A percentile compares a stretch with the other conserved stretches of the same genome.
These are phyloP conservation scores for Cladosporium sp. DNA, from an alignment of 2,329 filamentous ascomycete genomes.

Conservation along the genomic window DNA sequence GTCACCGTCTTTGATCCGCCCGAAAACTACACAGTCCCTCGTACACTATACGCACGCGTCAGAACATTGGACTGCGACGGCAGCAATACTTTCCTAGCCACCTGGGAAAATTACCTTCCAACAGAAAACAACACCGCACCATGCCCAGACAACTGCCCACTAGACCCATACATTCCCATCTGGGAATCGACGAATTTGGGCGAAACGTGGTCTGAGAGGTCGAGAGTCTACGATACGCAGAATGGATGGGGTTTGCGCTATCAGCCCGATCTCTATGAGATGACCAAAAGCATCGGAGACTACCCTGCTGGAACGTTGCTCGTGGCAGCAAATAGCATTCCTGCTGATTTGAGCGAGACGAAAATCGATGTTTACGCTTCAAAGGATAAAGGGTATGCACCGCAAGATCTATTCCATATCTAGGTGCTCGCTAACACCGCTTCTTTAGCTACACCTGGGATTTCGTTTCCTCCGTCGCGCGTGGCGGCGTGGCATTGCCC, in stretches of 20 bases:
- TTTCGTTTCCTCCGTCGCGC: conserved; percentile 62
- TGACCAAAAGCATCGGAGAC: conserved; percentile 53
- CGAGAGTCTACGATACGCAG: conserved; percentile 58
- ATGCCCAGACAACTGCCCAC: conserved; percentile 9
- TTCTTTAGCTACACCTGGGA: conserved; percentile 49
- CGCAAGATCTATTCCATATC: neutral
- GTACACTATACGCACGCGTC: conserved; percentile 50
- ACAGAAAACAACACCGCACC: conserved; percentile 33
- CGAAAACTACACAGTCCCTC: conserved; percentile 26
- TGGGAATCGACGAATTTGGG: conserved; percentile 44
- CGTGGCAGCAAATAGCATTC: conserved; percentile 56
- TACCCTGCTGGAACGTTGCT: conserved; percentile 61
- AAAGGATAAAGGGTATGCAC: conserved; percentile 47
- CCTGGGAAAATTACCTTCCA: conserved; percentile 52
- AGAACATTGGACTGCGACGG: conserved; percentile 35
- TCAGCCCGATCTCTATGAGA: conserved; percentile 63
- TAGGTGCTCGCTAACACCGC: neutral
- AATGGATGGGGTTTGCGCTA: conserved; percentile 63
- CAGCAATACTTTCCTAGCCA: conserved; percentile 41
- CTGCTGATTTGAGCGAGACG: conserved; percentile 55
- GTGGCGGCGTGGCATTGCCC: conserved; percentile 55
- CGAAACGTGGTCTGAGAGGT: conserved; percentile 58
- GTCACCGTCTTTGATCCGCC: conserved; percentile 25
- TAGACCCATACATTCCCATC: conserved; percentile 41
- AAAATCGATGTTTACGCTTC: conserved; percentile 67